A percentile compares a stretch with the other conserved stretches of the same genome.
Conservation (phyloP, 1,284 basidiomycete genomes). For the Cerioporus squamosus region DNA sequence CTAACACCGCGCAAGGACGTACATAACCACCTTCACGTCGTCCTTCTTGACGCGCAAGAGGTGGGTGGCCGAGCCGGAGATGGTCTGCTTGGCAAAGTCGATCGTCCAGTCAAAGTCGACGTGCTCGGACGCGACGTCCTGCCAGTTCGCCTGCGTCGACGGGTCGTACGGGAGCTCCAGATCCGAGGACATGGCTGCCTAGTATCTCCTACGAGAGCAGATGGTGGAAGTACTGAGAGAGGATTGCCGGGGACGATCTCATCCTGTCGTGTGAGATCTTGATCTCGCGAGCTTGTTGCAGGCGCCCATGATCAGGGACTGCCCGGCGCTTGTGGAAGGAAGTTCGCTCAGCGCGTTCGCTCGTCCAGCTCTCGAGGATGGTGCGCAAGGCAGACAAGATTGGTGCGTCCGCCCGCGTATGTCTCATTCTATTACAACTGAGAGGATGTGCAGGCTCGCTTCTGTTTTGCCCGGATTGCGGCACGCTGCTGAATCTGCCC, state of each 20-base stretch:
- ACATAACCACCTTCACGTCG: slow-evolving; percentile 71
- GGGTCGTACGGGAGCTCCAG: slow-evolving; percentile 49
- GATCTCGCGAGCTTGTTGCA: slow-evolving; percentile 1
- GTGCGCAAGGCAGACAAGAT: slow-evolving; percentile 35
- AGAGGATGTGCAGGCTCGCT: slow-evolving; percentile 67
- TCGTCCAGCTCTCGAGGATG: slow-evolving; percentile 5
- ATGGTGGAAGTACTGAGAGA: too few species aligned
- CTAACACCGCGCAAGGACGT: slow-evolving; percentile 3
- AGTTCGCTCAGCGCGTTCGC: too few species aligned
- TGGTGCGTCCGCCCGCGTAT: slow-evolving; percentile 22
- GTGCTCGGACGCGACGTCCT: slow-evolving; percentile 68
- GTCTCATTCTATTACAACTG: not conserved
- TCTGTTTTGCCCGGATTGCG: slow-evolving; percentile 93
- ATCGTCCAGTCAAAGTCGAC: slow-evolving; percentile 83
- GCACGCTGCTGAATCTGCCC: slow-evolving; percentile 87
- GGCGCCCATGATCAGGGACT: not conserved
- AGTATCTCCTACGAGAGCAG: too few species aligned
- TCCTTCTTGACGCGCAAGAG: slow-evolving; percentile 61
- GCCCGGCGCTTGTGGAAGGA: slow-evolving; percentile 7
- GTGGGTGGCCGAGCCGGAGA: slow-evolving; percentile 80
- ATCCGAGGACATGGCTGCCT: too few species aligned
- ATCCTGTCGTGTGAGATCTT: slow-evolving; percentile 5
- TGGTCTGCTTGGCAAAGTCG: slow-evolving; percentile 72
- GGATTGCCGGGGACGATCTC: too few species aligned
- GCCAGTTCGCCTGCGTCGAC: slow-evolving; percentile 83